Base-by-base conservation (phyloP, 2,329 filamentous ascomycete genomes). In the Dendryphion nanum region DNA sequence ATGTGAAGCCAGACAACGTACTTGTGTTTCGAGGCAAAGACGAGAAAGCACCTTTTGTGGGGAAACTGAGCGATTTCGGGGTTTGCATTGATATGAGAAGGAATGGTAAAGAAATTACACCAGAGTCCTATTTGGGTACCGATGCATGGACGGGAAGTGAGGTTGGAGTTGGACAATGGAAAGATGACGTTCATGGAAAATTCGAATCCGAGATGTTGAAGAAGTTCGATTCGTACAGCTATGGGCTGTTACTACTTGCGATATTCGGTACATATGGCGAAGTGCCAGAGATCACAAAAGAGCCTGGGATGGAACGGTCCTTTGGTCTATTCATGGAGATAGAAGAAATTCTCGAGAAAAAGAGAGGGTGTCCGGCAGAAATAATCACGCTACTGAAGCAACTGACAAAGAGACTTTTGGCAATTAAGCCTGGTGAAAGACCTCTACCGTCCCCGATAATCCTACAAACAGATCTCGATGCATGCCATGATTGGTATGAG, bases 1-100 rank as follows among this genome's bases (percentile, higher is more conserved):
- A 38, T 23, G 18, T 33, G 4, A 38, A 38, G 19, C 35, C 26
- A 21, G 35, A 38, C 14, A 38, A 38, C 20, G 35, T 33, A 15
- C 24, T 37, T 8, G 34, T 37, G 6, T 37, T 37, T 17, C 13
- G 34, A 18, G 12, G 18, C 5, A 24, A 37, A 16, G 10, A 30
- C 18, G 23, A 21, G 13, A 29, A 30, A 4, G 24, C 30, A 26
- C 34, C 34, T 6, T 35, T 33, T 26, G 23, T 26, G 8, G 23
- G 23, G 8, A 26, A 26, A 26, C 23, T 26, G 8, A 31, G 29
- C 29, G 29, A 31, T 16, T 31, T 31, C 15, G 29, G 29, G 7
- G 29, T 31, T 15, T 31, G 29, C 29, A 15, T 31, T 8, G 15
- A 16, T 10, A 31, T 10, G 10, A n/a, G 13, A 33, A 18, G 7